Evolutionary conservation across 1,284 basidiomycete species (phyloP), one percentile per base, ranked within the genome.

Genomic region (Naganishia sp.): DNA sequence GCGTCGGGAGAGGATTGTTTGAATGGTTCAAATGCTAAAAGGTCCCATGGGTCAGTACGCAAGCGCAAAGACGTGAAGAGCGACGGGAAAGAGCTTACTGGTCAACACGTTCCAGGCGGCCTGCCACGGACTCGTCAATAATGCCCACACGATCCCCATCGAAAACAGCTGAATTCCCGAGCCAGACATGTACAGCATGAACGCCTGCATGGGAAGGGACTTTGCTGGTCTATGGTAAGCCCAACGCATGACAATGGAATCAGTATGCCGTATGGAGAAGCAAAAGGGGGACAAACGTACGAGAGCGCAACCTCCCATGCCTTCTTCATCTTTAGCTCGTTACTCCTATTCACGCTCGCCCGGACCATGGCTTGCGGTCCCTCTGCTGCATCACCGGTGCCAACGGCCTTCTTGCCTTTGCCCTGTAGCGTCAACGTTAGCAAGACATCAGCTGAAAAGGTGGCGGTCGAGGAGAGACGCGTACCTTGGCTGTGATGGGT

Each of bases 141-240:
- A 84, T 90, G 92, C 92, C 75, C 91, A 88, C 44, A 94, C 89
- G 77, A 92, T 94, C 52, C 92, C 91, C 82, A 94, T 90, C 77
- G 90, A 93, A 79, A 94, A 94, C 59, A 95, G 89, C 79, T 95
- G 92, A 13, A 94, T 88, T 52, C 91, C 90, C 31, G 90, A 88
- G 48, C 92, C 92, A 28, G 91, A 94, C 88, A 95, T 94, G 85
- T 94, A 95, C 50, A 95, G 84, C 92, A 95, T 94, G 81, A 95
- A 89, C 1, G 87, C 90, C 75, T 94, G 92, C 92, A 94, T 94
- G 4, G 92, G 92, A 25, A 95, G 83, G 13, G 87, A 87, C 78
- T 94, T 94, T 49, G 90, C 90, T 0, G 92, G 92, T 0, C 78
- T 81, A 66, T n/a, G 11, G 11, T 9, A 39, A 21, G 21, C 28